Percentiles rank a stretch among this genome's conserved stretches.
Conservation (phyloP, 768 basidiomycete species). For the Fomitopsis pulvina region DNA sequence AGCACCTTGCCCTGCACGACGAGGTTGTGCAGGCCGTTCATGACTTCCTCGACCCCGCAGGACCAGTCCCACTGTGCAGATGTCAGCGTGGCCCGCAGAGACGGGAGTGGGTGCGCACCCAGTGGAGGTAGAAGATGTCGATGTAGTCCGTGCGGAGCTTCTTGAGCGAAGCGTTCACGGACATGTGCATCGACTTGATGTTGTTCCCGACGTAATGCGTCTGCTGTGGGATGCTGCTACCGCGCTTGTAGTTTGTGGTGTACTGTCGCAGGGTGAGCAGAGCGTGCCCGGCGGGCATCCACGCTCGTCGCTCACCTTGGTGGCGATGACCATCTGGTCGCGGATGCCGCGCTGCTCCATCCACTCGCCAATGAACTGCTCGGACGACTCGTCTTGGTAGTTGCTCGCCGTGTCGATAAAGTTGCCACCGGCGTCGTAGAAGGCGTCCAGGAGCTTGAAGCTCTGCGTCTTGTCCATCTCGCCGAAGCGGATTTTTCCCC, state of each 20-base stretch:
- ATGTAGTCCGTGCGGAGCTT: conserved; percentile 56
- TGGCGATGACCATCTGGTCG: conserved; percentile 39
- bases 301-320: conserved; percentile 23
- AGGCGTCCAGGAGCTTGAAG: conserved; percentile 23
- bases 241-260: conserved; percentile 21
- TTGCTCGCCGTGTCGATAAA: conserved; percentile 30
- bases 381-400: conserved; percentile 28
- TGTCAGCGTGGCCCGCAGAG: background rate
- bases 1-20: conserved; percentile 43
- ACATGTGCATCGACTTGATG: conserved; percentile 27
- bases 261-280: conserved; percentile 15
- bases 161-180: conserved; percentile 30
- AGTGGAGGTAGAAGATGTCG: conserved; percentile 51
- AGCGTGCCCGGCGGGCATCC: background rate
- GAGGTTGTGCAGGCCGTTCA: conserved; percentile 46
- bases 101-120: conserved; percentile 10
- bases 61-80: conserved; percentile 37
- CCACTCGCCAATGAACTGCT: conserved; percentile 41
- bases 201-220: conserved; percentile 39
- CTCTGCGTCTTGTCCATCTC: conserved; percentile 28
- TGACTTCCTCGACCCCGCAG: conserved; percentile 48
- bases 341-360: conserved; percentile 32
- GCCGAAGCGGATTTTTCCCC: conserved; percentile 23
- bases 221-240: conserved; percentile 18
- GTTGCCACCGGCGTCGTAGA: conserved; percentile 28